Evolutionary conservation across 371 early-diverging fungal genomes (phyloP), one percentile per base, ranked within the genome.

Genomic region (Syncephalis plumigaleata): DNA sequence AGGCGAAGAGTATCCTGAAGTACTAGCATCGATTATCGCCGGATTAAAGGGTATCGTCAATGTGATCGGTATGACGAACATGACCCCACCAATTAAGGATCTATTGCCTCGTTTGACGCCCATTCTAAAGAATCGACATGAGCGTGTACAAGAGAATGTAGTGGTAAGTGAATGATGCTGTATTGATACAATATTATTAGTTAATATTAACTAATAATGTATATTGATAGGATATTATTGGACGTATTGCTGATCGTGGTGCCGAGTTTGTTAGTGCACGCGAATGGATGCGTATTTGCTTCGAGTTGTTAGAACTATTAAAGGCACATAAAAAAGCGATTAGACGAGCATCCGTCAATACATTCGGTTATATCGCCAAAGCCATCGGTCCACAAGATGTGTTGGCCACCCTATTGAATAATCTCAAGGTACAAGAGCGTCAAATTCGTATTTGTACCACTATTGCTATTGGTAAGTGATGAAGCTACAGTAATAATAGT

Each of bases 351-450:
- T 84, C 93, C 9, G 89, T 94, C 56, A 91, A 84, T 64, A 97
- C 95, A 0, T 91, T 98, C 63, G 97, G 96, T 49, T 92, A 91
- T 59, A 95, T 98, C 60, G 94, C 98, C 56, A 87, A 88, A 59
- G 96, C 95, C n/a, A 93, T 97, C 59, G 97, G 98, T 17, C 98
- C 98, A 2, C 98, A 98, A 63, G 98, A 98, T 66, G 97, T 98
- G 0, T 61, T 98, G 43, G 90, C 94, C 27, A 97, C 96, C 3
- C 64, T 96, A 50, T 73, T 96, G 15, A 95, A 92, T 68, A 95
- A 95, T 64, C 69, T 98, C 45, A 93, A 94, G 60, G 97, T 95
- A 8, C 95, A 94, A 64, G 95, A 97, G 54, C 91, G 96, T 59
- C 95, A 95, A 65, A 91, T 85, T 59, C 88, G 98, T 69, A 91